Evolutionary conservation across 208 protist species (phyloP).

Genomic region (Acanthamoeba royreba): DNA sequence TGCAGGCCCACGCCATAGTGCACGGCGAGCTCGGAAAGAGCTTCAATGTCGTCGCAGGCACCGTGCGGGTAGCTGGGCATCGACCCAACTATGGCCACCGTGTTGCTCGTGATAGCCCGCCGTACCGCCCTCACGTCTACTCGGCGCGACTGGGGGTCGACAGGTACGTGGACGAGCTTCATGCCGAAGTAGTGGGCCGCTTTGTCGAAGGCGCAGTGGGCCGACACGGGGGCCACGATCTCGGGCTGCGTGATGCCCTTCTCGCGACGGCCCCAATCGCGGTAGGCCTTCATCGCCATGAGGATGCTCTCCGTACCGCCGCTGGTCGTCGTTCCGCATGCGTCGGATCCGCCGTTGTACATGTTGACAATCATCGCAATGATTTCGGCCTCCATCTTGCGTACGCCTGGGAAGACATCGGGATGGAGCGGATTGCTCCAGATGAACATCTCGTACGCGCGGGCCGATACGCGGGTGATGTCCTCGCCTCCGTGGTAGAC

Average conservation of each 20-base stretch:
- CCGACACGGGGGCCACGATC: constrained; percentile 86
- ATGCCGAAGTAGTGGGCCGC: constrained; percentile 95
- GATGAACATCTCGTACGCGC: constrained; percentile 41
- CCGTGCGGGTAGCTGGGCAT: constrained; percentile 95
- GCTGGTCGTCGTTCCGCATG: constrained; percentile 94
- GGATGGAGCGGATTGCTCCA: constrained; percentile 93
- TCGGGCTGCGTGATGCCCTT: constrained; percentile 88
- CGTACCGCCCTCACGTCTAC: constrained; percentile 85
- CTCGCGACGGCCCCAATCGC: constrained; percentile 82
- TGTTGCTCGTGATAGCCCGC: constrained; percentile 92
- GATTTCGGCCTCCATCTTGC: constrained; percentile 97
- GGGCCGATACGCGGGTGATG: background rate
- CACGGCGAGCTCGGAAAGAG: constrained; percentile 86
- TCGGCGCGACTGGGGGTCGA: constrained; percentile 81
- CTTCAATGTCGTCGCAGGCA: constrained; percentile 80
- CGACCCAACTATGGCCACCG: constrained; percentile 92
- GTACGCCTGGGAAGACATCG: constrained; percentile 92
- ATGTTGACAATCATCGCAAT: constrained; percentile 93
- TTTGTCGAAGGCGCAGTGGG: constrained; percentile 97
- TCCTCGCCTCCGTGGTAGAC: background rate
- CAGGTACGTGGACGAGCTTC: constrained; percentile 89
- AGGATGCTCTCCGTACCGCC: constrained; percentile 88
- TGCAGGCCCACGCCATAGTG: constrained; percentile 92
- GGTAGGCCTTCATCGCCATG: constrained; percentile 95
- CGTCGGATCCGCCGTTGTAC: constrained; percentile 89